These are phyloP conservation scores for Basidiobolus heterosporus DNA, from an alignment of 371 early-diverging fungal genomes.

Conservation along the genomic window DNA sequence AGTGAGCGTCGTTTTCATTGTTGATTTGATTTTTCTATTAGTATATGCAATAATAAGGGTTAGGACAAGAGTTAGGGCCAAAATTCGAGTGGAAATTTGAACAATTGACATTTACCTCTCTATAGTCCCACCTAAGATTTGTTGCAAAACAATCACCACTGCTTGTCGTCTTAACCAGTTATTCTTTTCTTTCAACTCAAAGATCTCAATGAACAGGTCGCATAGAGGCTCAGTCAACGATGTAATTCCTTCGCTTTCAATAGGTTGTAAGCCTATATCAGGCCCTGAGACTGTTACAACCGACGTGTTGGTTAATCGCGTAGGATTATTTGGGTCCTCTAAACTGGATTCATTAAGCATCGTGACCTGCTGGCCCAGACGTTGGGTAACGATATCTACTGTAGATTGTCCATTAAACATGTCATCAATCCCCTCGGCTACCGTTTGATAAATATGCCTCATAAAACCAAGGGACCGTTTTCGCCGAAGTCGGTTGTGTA, in stretches of 20 bases:
- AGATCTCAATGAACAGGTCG: conserved; percentile 71
- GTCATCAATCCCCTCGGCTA: conserved; percentile 49
- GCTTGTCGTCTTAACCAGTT: conserved; percentile 81
- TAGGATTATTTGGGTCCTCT: conserved; percentile 4
- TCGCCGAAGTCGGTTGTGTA: conserved; percentile 9
- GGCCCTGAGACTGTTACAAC: conserved; percentile 2
- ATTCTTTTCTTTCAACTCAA: conserved; percentile 68
- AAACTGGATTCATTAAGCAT: conserved; percentile 18
- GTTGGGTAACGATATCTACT: conserved; percentile 51
- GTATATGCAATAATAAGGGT: too few species aligned
- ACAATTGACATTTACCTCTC: conserved; percentile 40
- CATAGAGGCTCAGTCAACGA: conserved; percentile 51
- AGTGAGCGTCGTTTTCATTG: too few species aligned
- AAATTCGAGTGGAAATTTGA: too few species aligned
- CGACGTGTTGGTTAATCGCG: conserved; percentile 3
- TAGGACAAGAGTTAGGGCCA: conserved; percentile 5
- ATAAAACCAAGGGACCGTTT: conserved; percentile 25
- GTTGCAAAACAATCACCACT: conserved; percentile 62
- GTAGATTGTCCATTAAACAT: conserved; percentile 36
- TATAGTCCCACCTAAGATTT: conserved; percentile 69
- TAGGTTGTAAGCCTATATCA: conserved; percentile 4
- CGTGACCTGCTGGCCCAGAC: conserved; percentile 48
- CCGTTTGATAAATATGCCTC: conserved; percentile 52
- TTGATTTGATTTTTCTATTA: too few species aligned
- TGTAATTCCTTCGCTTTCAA: conserved; percentile 28